Evolutionary conservation across 441 rosid genomes (phyloP), one percentile per base, ranked within the genome.

Genomic region (Gossypium gossypioides): DNA sequence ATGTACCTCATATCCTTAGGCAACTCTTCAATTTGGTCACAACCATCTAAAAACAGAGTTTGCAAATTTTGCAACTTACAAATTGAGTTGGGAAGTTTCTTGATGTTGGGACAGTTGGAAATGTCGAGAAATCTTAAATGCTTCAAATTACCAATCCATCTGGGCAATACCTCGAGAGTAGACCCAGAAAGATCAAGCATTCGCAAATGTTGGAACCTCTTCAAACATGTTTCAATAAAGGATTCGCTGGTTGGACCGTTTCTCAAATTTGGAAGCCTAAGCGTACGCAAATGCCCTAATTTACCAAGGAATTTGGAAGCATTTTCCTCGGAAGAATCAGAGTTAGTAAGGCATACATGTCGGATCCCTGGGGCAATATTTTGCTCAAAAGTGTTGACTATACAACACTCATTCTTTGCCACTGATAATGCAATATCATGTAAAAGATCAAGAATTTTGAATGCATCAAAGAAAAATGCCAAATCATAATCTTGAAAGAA

Each of bases 71-170:
- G 79, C 4, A 62, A 18, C 68, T 62, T 18, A 62, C 68, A 62
- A 18, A 62, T 37, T 50, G 50, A 62, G 13, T 37, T 18, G 0
- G 27, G 68, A 3, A 62, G 68, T 19, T 62, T 62, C 60, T 72
- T 60, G 16, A 80, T 71, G 21, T 40, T 72, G 2, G 0, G 2
- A 29, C 7, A 18, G 0, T 6, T 0, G 0, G 4, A 1, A 8
- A 78, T 19, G 46, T 77, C 66, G 16, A 76, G 59, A 57, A 64
- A 76, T 34, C 75, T 70, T 24, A 76, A 60, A 18, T 57, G 76
- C 60, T 65, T 66, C 72, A 75, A 32, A 18, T 24, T 9, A 1
- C 51, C 18, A 4, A 81, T 73, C 2, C 24, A 58, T n/a, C 4
- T 0, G 4, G 81, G 64, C 74, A 77, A 25, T 21, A 19, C 24